Percentiles rank a stretch among this genome's conserved stretches.
These are phyloP conservation scores for Erythrophleum ivorense DNA, from an alignment of 331 rosid species.

Conservation along the genomic window DNA sequence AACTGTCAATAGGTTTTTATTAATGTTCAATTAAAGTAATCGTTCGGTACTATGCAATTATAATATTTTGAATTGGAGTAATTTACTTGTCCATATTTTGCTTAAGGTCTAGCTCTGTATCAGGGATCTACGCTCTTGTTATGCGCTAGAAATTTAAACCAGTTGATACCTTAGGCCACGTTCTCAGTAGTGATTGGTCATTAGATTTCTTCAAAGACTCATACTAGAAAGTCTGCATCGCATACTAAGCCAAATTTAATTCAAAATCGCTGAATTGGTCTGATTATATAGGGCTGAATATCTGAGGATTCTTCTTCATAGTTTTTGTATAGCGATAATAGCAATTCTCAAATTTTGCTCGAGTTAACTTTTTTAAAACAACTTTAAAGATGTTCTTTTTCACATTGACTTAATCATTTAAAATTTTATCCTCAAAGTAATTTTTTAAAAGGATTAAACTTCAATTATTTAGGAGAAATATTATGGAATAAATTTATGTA, in stretches of 20 bases:
- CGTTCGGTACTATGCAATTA: not conserved
- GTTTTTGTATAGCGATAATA: too few species aligned
- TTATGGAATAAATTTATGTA: too few species aligned
- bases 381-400: too few species aligned
- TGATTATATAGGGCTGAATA: too few species aligned
- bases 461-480: too few species aligned
- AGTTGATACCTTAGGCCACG: constrained; percentile 3
- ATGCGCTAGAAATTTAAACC: not conserved
- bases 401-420: too few species aligned
- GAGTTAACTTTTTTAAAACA: too few species aligned
- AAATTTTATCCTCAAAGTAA: too few species aligned
- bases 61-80: not conserved
- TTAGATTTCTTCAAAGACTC: constrained; percentile 5
- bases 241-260: not conserved
- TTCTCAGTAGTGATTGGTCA: constrained; percentile 25
- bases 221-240: not conserved
- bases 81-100: not conserved
- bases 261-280: too few species aligned
- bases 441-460: too few species aligned
- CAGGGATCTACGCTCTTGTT: not conserved
- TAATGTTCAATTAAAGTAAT: not conserved
- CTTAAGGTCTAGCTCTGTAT: not conserved
- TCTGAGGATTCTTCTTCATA: too few species aligned
- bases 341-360: too few species aligned
- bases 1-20: constrained; percentile 17